Percentiles rank a stretch among this genome's conserved stretches.
These are phyloP conservation scores for Trichoderma polysporum DNA, from an alignment of 2,329 filamentous ascomycete species.

Conservation along the genomic window DNA sequence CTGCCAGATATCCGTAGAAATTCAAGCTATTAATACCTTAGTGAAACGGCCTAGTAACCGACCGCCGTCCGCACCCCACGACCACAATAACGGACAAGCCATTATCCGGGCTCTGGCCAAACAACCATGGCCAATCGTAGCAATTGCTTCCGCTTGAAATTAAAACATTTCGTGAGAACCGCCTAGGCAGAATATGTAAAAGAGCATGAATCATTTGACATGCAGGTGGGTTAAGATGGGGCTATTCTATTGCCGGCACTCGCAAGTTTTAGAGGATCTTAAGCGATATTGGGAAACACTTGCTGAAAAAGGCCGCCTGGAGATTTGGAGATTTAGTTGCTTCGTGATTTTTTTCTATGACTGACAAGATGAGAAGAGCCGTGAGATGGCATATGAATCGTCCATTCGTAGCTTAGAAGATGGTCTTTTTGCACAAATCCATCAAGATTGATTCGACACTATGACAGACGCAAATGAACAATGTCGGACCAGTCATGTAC, in stretches of 20 bases:
- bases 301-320: background rate
- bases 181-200: background rate
- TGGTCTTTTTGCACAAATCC: background rate
- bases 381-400: background rate
- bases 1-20: background rate
- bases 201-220: background rate
- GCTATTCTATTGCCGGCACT: background rate
- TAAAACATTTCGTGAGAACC: background rate
- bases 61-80: background rate
- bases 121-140: background rate
- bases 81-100: background rate
- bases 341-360: background rate
- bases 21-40: background rate
- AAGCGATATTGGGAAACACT: background rate
- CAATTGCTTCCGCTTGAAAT: background rate
- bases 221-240: background rate
- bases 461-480: background rate
- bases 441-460: background rate
- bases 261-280: background rate
- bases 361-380: no score
- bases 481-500: background rate
- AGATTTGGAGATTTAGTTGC: background rate
- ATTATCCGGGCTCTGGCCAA: background rate
- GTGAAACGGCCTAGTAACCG: constrained; percentile 18
- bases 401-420: background rate